A percentile compares a stretch with the other conserved stretches of the same genome.
phyloP scores from a whole-genome alignment of 495 filamentous ascomycete species.

The Saxophila tyrrhenica region DNA sequence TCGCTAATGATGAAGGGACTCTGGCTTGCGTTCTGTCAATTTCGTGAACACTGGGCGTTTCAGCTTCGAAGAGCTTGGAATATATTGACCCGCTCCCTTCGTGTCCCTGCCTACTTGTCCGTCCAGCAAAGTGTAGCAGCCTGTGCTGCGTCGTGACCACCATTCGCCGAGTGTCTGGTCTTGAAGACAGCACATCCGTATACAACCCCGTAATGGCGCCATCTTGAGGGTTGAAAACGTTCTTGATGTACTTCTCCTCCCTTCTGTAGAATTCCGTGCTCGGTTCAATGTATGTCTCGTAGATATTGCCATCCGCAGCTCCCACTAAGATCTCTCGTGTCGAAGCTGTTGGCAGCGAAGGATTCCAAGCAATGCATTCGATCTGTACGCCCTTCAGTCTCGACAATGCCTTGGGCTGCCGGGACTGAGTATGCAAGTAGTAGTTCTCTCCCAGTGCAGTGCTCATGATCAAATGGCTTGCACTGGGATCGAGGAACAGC shows the following conservation, averaged over 20 bases:
- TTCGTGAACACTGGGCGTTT: slow-evolving; percentile 65
- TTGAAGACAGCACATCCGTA: slow-evolving; percentile 57
- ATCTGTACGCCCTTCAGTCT: slow-evolving; percentile 76
- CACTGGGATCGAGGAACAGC: slow-evolving; percentile 94
- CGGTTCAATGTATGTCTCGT: slow-evolving; percentile 92
- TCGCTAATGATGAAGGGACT: slow-evolving; percentile 50
- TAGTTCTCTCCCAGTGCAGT: slow-evolving; percentile 91
- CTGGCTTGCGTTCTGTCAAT: slow-evolving; percentile 23
- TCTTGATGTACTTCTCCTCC: slow-evolving; percentile 83
- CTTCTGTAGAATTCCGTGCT: slow-evolving; percentile 86
- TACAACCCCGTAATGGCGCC: slow-evolving; percentile 71
- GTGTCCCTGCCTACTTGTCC: slow-evolving; percentile 56
- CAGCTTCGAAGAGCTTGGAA: slow-evolving; percentile 74
- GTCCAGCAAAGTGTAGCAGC: slow-evolving; percentile 68
- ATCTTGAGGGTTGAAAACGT: slow-evolving; percentile 66
- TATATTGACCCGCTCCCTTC: slow-evolving; percentile 77
- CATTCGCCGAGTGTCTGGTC: slow-evolving; percentile 59
- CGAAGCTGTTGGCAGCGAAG: slow-evolving; percentile 86
- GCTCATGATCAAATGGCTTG: slow-evolving; percentile 84
- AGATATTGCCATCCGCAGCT: slow-evolving; percentile 81
- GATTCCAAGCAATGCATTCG: slow-evolving; percentile 90
- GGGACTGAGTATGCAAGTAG: slow-evolving; percentile 91
- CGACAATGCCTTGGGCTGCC: slow-evolving; percentile 69
- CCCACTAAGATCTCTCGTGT: slow-evolving; percentile 94
- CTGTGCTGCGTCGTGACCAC: slow-evolving; percentile 63